phyloP scores from a whole-genome alignment of 202 grass and related monocot genomes.

The Cymbopogon flexuosus region DNA sequence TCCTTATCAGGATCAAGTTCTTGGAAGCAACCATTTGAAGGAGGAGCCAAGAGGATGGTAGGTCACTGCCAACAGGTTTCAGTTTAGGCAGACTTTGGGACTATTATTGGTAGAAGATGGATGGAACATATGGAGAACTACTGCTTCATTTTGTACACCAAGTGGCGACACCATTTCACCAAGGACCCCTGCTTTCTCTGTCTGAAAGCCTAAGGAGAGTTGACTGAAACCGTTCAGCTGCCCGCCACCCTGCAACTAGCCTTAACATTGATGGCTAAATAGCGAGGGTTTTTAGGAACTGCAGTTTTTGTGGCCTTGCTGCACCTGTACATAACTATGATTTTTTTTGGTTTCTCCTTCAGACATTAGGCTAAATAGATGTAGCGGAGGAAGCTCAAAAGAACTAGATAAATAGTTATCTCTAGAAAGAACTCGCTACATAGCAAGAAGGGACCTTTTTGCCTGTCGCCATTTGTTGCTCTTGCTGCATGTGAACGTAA shows the following conservation, averaged over 20 bases:
- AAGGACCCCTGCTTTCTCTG: conserved; percentile 27
- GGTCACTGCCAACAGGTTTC: conserved; percentile 14
- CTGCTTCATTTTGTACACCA: neutral
- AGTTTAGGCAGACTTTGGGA: conserved; percentile 29
- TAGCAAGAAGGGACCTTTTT: conserved; percentile 38
- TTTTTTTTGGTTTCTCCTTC: conserved; percentile 32
- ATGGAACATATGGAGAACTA: conserved; percentile 9
- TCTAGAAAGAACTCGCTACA: neutral
- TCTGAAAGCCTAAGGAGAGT: conserved; percentile 30
- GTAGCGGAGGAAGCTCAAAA: conserved; percentile 39
- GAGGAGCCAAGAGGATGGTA: conserved; percentile 64
- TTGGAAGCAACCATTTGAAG: conserved; percentile 45
- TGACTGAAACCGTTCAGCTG: conserved; percentile 14
- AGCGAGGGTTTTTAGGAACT: conserved; percentile 25
- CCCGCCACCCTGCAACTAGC: neutral
- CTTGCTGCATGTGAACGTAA: conserved; percentile 1
- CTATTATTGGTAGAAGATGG: neutral
- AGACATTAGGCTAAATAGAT: conserved; percentile 32
- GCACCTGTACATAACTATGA: conserved; percentile 37
- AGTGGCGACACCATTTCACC: conserved; percentile 13
- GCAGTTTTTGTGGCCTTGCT: conserved; percentile 41
- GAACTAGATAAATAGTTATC: conserved; percentile 22
- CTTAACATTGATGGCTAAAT: conserved; percentile 24
- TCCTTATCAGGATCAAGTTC: conserved; percentile 46
- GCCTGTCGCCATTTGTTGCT: conserved; percentile 19